Percentiles rank a stretch among this genome's conserved stretches.
phyloP scores from a whole-genome alignment of 2,329 filamentous ascomycete genomes.

The Madurella fahalii region DNA sequence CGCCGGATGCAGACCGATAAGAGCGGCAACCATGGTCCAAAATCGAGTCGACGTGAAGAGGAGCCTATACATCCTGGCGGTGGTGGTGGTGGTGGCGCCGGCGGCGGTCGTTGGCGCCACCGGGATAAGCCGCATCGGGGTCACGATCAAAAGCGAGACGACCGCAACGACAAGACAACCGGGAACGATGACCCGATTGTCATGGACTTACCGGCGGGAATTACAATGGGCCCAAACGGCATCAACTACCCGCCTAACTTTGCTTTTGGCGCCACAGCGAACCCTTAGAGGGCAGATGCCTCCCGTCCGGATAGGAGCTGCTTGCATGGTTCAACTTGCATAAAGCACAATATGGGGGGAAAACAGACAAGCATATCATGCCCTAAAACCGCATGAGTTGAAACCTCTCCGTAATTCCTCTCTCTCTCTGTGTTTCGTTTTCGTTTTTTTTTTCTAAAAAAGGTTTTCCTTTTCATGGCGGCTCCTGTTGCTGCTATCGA shows the following conservation, averaged over 20 bases:
- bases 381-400: too few species aligned
- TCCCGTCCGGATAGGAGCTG: not conserved
- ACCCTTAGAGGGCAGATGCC: not conserved
- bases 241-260: constrained; percentile 48
- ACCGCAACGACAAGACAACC: constrained; percentile 23
- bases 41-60: constrained; percentile 50
- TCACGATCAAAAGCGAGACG: constrained; percentile 26
- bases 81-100: constrained; percentile 14
- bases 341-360: too few species aligned
- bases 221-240: constrained; percentile 44
- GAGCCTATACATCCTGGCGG: constrained; percentile 26
- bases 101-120: constrained; percentile 21
- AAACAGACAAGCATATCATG: too few species aligned
- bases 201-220: constrained; percentile 40
- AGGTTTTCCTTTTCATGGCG: too few species aligned
- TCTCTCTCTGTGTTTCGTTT: too few species aligned
- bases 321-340: too few species aligned
- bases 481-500: too few species aligned
- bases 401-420: too few species aligned
- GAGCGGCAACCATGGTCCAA: constrained; percentile 60
- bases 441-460: too few species aligned
- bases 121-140: constrained; percentile 28
- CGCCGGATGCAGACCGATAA: constrained; percentile 67
- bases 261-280: constrained; percentile 28
- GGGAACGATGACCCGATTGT: constrained; percentile 30